Base-by-base conservation (phyloP, 306 rosid genomes). In the Oxytropis ochrocephala region DNA sequence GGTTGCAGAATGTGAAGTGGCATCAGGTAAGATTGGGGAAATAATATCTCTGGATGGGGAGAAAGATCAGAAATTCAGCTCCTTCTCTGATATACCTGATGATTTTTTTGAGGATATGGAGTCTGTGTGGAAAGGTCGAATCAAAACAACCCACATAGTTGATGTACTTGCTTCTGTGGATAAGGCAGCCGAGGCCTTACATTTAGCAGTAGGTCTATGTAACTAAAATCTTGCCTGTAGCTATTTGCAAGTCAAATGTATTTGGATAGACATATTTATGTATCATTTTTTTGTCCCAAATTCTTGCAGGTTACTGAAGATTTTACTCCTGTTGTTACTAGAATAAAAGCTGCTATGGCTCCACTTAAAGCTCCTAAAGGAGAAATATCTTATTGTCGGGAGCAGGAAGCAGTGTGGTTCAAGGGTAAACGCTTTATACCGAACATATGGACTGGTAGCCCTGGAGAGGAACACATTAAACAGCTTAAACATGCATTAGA, bases 51-150 rank as follows among this genome's bases (percentile, higher is more conserved):
- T 87, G 19, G 95, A 85, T 66, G 90, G 79, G 52, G 97, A 86
- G 81, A 74, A 68, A 59, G 87, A 88, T 79, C 89, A 88, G 69
- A 84, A 85, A 72, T 18, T 76, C 59, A 90, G 86, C 79, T 90
- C 87, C 64, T 85, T 75, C 80, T 48, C 91, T 81, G 52, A 13
- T 79, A 79, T 94, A 81, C 98, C 97, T 43, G 46, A 71, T 44
- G 94, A 84, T 3, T 90, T 90, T 85, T 94, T 87, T 47, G 97
- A 94, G 86, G 95, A 94, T 81, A 85, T 85, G 96, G 98, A 94
- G 73, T 87, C 88, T 77, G 77, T 82, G 44, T 90, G 98, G 98
- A 88, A 87, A 73, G 85, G 92, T 70, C 96, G 96, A 76, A 91
- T 90, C 46, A 94, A 87, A 85, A 85, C 85, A 84, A 77, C 60